Evolutionary conservation across 2,329 filamentous ascomycete species (phyloP), one percentile per base, ranked within the genome.

Genomic region (Penicillium sp.): DNA sequence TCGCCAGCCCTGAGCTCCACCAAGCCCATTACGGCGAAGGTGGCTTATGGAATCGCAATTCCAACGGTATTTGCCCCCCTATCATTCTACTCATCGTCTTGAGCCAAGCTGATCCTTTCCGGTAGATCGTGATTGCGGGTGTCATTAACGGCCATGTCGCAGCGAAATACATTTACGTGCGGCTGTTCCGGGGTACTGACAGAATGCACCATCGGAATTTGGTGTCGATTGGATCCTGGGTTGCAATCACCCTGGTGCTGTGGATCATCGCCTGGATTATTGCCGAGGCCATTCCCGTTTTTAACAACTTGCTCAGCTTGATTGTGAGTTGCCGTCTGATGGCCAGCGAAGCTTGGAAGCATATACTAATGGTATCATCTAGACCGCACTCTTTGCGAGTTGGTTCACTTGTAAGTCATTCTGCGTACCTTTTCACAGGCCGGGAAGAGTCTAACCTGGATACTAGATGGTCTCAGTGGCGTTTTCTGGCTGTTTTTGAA

Each of bases 61-160:
- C 85, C 85, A 9, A 87, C 86, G 3, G 68, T 71, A 46, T 27
- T 57, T 50, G 10, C 20, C 7, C 27, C 27, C 28, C 4, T 8
- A 11, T 8, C 5, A 39, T 10, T 10, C 2, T 22, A 9, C 36
- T 10, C 2, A 11, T 22, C 13, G 0, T 20, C 5, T n/a, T 0
- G n/a, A 35, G 24, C 4, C 10, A 24, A 2, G 11, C 38, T 53
- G 13, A 48, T 11, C 14, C 3, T 16, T n/a, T 18, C 30, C 13
- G 16, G 7, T 46, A 69, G 66, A 88, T 88, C 52, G 74, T 88
- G 30, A 80, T 89, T 44, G 82, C 85, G 0, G 86, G 85, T 42
- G 84, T 88, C 5, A 84, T 89, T 54, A 84, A 86, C 61, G 83
- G 80, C 4, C 81, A 85, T 53, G 83, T 89, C 1, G 83, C 82